phyloP scores from a whole-genome alignment of 257 asterid species.

The Penstemon eatonii region DNA sequence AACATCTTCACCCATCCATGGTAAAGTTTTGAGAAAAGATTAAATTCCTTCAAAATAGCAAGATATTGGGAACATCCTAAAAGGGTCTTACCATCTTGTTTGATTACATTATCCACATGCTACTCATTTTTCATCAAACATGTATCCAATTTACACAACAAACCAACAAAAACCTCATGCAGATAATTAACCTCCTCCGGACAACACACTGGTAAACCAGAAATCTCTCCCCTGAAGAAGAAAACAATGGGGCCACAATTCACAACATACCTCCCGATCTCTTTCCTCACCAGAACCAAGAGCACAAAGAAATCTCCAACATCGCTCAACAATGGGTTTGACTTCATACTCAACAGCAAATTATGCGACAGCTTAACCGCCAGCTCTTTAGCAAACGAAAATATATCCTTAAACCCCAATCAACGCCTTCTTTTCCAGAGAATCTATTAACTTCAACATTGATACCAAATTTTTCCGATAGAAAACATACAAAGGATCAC shows the following conservation, averaged over 20 bases:
- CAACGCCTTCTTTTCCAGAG: constrained; percentile 28
- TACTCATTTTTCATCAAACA: constrained; percentile 63
- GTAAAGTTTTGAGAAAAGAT: constrained; percentile 57
- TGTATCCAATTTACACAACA: constrained; percentile 52
- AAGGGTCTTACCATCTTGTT: constrained; percentile 40
- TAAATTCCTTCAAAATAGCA: constrained; percentile 64
- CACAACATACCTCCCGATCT: constrained; percentile 31
- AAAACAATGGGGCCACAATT: constrained; percentile 34
- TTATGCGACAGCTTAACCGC: constrained; percentile 47
- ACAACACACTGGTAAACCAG: constrained; percentile 30
- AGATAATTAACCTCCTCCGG: constrained; percentile 43
- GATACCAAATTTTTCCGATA: constrained; percentile 61
- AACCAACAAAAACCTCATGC: constrained; percentile 41
- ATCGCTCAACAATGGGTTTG: constrained; percentile 36
- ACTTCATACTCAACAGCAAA: constrained; percentile 38
- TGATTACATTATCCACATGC: constrained; percentile 34
- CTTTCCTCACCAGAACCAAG: constrained; percentile 41
- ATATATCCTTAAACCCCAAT: constrained; percentile 52
- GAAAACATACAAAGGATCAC: constrained; percentile 48
- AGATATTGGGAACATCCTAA: constrained; percentile 68
- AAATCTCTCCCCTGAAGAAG: constrained; percentile 39
- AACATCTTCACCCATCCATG: constrained; percentile 55
- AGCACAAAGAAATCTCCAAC: constrained; percentile 64
- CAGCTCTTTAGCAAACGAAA: constrained; percentile 61
- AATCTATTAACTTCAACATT: constrained; percentile 39